phyloP scores from a whole-genome alignment of 1,284 basidiomycete genomes.

The Ustilago hordei region DNA sequence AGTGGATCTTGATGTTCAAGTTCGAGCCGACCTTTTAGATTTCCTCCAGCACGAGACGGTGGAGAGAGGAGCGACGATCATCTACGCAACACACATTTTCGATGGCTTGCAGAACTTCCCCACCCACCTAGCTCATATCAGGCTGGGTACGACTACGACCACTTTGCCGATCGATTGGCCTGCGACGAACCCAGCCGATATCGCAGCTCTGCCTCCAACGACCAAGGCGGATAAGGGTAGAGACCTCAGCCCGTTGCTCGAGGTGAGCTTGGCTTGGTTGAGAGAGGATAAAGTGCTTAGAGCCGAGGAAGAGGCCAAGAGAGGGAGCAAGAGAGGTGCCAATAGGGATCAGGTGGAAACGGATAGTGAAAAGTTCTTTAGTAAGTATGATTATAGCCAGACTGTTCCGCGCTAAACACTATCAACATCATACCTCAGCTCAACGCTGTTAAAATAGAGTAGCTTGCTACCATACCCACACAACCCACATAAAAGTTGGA shows the following conservation, averaged over 20 bases:
- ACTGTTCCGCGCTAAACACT: constrained; percentile 35
- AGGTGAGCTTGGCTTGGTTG: constrained; percentile 64
- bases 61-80: constrained; percentile 83
- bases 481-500: too few relatives aligned
- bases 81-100: constrained; percentile 76
- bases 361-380: constrained; percentile 66
- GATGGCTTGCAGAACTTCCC: constrained; percentile 68
- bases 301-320: constrained; percentile 47
- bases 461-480: background rate
- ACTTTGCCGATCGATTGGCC: constrained; percentile 61
- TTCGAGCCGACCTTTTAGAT: constrained; percentile 86
- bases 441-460: constrained; percentile 17
- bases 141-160: constrained; percentile 60
- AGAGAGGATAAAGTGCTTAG: constrained; percentile 62
- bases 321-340: constrained; percentile 57
- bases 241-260: constrained; percentile 52
- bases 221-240: constrained; percentile 23
- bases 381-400: constrained; percentile 66
- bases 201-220: constrained; percentile 31
- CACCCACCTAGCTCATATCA: constrained; percentile 66
- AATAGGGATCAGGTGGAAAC: constrained; percentile 48
- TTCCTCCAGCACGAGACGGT: constrained; percentile 89
- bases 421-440: constrained; percentile 2
- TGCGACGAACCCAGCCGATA: constrained; percentile 36
- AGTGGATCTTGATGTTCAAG: constrained; percentile 97